Evolutionary conservation across 2,329 filamentous ascomycete species (phyloP).

Genomic region (Pseudogymnoascus verrucosus): DNA sequence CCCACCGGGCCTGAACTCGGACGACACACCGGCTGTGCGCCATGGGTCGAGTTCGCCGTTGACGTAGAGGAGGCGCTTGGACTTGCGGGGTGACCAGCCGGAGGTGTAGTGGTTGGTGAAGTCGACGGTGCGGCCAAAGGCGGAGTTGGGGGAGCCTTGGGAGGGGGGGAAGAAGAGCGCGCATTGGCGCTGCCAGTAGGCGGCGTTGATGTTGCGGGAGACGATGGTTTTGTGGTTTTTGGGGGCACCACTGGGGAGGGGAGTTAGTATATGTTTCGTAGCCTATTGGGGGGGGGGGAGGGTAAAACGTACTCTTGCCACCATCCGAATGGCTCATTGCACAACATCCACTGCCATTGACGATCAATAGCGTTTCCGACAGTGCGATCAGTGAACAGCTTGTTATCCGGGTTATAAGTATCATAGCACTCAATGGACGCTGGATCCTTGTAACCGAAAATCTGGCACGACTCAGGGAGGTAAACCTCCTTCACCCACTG

Average conservation of each 20-base stretch:
- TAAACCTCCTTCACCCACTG: constrained; percentile 41
- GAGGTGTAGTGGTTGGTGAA: constrained; percentile 45
- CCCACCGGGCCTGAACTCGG: constrained; percentile 45
- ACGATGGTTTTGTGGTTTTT: constrained; percentile 37
- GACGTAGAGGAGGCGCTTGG: constrained; percentile 47
- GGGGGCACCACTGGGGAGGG: constrained; percentile 37
- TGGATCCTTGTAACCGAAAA: constrained; percentile 39
- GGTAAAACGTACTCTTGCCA: constrained; percentile 43
- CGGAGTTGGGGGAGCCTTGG: constrained; percentile 32
- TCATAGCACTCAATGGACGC: constrained; percentile 43
- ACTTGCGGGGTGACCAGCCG: constrained; percentile 46
- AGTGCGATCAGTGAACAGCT: constrained; percentile 42
- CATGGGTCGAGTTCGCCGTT: constrained; percentile 56
- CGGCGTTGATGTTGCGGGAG: constrained; percentile 40
- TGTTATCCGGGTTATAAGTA: constrained; percentile 41
- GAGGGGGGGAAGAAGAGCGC: constrained; percentile 45
- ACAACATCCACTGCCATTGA: constrained; percentile 54
- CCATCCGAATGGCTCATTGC: constrained; percentile 54
- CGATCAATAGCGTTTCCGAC: constrained; percentile 39
- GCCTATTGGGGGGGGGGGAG: not conserved
- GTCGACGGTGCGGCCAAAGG: constrained; percentile 36
- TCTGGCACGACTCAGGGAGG: constrained; percentile 41
- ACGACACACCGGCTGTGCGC: constrained; percentile 45
- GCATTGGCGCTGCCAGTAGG: constrained; percentile 51
- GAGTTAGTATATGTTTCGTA: constrained; percentile 5